Evolutionary conservation across 2,329 filamentous ascomycete genomes (phyloP).

Genomic region (Neocucurbitaria cava): DNA sequence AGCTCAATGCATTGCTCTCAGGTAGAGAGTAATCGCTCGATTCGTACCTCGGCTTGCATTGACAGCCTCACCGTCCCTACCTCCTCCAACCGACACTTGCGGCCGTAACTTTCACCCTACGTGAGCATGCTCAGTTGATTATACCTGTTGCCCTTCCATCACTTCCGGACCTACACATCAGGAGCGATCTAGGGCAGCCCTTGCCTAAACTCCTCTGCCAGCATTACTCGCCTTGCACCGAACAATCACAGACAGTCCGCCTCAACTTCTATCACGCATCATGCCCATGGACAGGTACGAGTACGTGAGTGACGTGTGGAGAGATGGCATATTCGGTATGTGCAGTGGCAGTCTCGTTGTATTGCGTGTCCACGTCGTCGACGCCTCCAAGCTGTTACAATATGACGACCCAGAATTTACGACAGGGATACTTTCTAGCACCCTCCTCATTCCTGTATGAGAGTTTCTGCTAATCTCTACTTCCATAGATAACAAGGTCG

Average conservation of each 20-base stretch:
- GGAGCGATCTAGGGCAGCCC: background rate
- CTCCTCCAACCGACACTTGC: conserved; percentile 16
- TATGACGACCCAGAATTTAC: background rate
- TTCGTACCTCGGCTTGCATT: conserved; percentile 32
- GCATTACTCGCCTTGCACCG: conserved; percentile 1
- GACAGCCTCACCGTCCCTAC: conserved; percentile 8
- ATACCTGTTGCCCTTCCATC: background rate
- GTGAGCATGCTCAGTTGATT: conserved; percentile 15
- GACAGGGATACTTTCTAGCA: background rate
- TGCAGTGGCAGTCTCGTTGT: background rate
- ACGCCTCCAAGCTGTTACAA: background rate
- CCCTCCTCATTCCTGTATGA: background rate
- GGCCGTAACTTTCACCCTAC: conserved; percentile 28
- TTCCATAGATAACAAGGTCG: conserved; percentile 77
- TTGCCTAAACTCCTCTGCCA: background rate
- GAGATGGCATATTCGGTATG: conserved; percentile 83
- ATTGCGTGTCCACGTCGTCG: background rate
- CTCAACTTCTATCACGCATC: conserved; percentile 31
- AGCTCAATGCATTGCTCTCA: background rate
- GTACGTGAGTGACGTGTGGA: conserved; percentile 85
- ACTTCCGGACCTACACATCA: background rate
- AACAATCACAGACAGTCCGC: conserved; percentile 12
- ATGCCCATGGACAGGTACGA: conserved; percentile 76
- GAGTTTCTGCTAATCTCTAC: conserved; percentile 1
- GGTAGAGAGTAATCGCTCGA: conserved; percentile 14